Conservation (phyloP, 2,329 filamentous ascomycete genomes). For the Paecilomyces sp. region DNA sequence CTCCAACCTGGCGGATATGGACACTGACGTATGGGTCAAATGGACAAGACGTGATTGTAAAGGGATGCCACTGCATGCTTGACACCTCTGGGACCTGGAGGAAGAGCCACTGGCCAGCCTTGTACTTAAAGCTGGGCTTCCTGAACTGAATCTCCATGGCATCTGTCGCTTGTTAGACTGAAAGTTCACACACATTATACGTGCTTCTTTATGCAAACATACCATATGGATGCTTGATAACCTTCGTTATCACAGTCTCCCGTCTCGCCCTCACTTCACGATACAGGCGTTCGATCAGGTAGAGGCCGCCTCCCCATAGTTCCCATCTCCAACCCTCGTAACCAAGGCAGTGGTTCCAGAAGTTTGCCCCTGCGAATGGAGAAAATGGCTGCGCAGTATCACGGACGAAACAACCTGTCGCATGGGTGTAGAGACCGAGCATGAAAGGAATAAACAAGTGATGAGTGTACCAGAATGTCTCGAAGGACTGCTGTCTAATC, state of each 20-base stretch:
- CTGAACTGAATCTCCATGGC: slow-evolving; percentile 95
- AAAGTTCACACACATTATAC: too few relatives aligned
- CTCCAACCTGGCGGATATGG: slow-evolving; percentile 91
- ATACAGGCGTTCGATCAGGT: slow-evolving; percentile 81
- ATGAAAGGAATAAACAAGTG: slow-evolving; percentile 97
- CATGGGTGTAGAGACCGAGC: slow-evolving; percentile 89
- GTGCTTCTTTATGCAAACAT: slow-evolving; percentile 28
- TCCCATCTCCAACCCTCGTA: slow-evolving; percentile 98
- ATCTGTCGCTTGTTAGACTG: slow-evolving; percentile 46
- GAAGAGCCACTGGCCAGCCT: slow-evolving; percentile 97
- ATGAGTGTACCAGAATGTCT: slow-evolving; percentile 99
- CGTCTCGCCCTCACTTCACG: slow-evolving; percentile 81
- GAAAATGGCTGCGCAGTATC: slow-evolving; percentile 66
- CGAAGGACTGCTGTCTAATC: slow-evolving; percentile 93
- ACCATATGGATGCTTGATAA: slow-evolving; percentile 93
- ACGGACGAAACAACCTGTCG: slow-evolving; percentile 91
- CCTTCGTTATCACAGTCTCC: slow-evolving; percentile 82
- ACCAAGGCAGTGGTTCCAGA: slow-evolving; percentile 90
- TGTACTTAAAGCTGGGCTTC: slow-evolving; percentile 96
- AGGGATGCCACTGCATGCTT: slow-evolving; percentile 92
- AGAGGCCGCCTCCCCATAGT: slow-evolving; percentile 74
- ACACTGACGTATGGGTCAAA: slow-evolving; percentile 92
- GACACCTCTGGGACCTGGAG: slow-evolving; percentile 87
- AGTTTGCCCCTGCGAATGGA: slow-evolving; percentile 72
- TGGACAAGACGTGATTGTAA: slow-evolving; percentile 97